phyloP scores from a whole-genome alignment of 768 basidiomycete species.

The Boletus rufocinnamomeus region DNA sequence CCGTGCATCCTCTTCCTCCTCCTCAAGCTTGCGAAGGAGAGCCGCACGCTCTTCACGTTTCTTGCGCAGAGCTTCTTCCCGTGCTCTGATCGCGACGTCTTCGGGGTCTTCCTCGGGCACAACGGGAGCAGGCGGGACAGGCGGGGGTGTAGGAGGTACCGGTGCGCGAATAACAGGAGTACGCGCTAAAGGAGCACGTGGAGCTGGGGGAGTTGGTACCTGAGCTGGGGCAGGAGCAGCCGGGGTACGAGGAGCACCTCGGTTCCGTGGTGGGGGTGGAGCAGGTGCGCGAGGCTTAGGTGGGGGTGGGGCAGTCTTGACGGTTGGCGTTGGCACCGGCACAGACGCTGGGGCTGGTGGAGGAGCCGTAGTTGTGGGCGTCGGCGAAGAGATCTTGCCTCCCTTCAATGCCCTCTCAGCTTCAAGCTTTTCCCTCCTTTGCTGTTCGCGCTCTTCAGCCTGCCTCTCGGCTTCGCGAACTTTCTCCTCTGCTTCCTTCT shows the following conservation, averaged over 20 bases:
- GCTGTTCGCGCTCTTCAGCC: constrained; percentile 75
- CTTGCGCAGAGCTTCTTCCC: constrained; percentile 72
- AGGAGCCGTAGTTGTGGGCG: constrained; percentile 47
- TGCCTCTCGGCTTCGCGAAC: constrained; percentile 74
- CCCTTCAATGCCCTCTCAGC: constrained; percentile 68
- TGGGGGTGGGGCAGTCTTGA: constrained; percentile 40
- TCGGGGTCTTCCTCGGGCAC: constrained; percentile 69
- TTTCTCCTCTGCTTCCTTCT: constrained; percentile 90
- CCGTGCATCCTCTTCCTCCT: constrained; percentile 60
- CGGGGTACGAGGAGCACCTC: constrained; percentile 8
- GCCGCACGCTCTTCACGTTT: constrained; percentile 72
- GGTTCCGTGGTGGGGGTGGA: constrained; percentile 38
- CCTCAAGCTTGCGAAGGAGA: constrained; percentile 69
- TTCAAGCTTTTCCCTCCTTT: constrained; percentile 72
- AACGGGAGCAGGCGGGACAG: constrained; percentile 40
- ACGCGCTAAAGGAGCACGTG: constrained; percentile 29
- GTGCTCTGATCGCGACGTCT: constrained; percentile 66
- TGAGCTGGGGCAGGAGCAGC: constrained; percentile 29
- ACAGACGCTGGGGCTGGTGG: constrained; percentile 41
- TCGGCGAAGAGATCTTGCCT: constrained; percentile 41
- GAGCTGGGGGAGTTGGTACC: constrained; percentile 19
- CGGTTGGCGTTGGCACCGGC: constrained; percentile 41
- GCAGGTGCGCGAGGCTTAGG: constrained; percentile 29
- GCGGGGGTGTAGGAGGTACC: constrained; percentile 53
- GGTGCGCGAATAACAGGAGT: constrained; percentile 29